Evolutionary conservation across 352 stramenopile species (phyloP).

Genomic region (Pythium guiyangense): DNA sequence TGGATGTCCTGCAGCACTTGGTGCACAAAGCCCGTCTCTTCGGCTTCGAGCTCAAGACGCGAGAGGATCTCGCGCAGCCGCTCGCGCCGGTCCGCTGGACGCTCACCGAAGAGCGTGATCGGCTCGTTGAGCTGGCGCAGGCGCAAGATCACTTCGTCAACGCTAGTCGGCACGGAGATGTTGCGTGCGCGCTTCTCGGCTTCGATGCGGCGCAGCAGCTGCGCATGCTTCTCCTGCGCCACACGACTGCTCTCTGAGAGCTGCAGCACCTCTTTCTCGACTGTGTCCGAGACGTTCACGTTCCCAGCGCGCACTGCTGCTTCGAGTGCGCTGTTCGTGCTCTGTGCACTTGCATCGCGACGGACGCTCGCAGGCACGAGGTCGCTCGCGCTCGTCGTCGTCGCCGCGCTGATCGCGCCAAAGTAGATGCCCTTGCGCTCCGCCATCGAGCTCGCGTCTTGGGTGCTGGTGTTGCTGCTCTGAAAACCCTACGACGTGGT

Average conservation of each 20-base stretch:
- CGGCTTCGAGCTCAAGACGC: slow-evolving; percentile 61
- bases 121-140: slow-evolving; percentile 90
- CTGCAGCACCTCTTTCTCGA: slow-evolving; percentile 80
- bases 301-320: slow-evolving; percentile 74
- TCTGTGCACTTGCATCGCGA: slow-evolving; percentile 6
- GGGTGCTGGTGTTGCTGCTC: neutral
- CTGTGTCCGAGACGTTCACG: slow-evolving; percentile 72
- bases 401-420: slow-evolving; percentile 56
- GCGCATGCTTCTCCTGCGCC: slow-evolving; percentile 86
- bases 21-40: slow-evolving; percentile 60
- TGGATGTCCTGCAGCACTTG: slow-evolving; percentile 53
- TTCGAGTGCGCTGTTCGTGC: slow-evolving; percentile 25
- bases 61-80: slow-evolving; percentile 90
- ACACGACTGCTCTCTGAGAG: slow-evolving; percentile 77
- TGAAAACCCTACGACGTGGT: too few species aligned
- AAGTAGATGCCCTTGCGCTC: slow-evolving; percentile 85
- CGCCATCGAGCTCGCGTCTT: slow-evolving; percentile 25
- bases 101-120: slow-evolving; percentile 95
- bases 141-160: slow-evolving; percentile 86
- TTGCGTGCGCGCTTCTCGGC: slow-evolving; percentile 87
- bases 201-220: slow-evolving; percentile 86
- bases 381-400: slow-evolving; percentile 16
- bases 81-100: slow-evolving; percentile 91
- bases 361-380: slow-evolving; percentile 44
- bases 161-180: slow-evolving; percentile 92